Percentiles rank a stretch among this genome's conserved stretches.
Evolutionary conservation across 148 eudicot genomes (phyloP).

Genomic region (Rhododendron griersonianum): DNA sequence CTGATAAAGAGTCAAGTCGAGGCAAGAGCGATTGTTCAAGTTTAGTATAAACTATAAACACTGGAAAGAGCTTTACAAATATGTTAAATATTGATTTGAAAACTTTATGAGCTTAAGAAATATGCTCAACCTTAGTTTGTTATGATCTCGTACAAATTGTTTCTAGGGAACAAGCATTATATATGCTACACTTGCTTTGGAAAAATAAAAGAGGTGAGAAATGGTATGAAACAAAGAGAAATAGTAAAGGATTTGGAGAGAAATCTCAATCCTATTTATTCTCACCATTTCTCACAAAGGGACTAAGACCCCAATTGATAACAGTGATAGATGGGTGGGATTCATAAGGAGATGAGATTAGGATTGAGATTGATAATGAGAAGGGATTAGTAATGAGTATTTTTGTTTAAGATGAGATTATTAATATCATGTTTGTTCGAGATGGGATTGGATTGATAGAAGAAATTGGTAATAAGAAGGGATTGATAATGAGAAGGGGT

Average conservation of each 20-base stretch:
- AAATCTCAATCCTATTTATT: neutral
- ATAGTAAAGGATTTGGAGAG: neutral
- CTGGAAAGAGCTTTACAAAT: neutral
- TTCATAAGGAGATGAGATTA: too few species aligned
- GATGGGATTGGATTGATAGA: too few species aligned
- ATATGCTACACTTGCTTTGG: neutral
- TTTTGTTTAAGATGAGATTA: too few species aligned
- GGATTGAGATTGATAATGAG: too few species aligned
- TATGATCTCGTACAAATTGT: neutral
- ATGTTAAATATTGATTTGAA: neutral
- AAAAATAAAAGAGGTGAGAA: neutral
- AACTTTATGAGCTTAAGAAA: neutral
- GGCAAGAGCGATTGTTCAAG: neutral
- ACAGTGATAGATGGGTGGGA: too few species aligned
- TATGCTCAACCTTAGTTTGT: neutral
- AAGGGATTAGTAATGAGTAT: too few species aligned
- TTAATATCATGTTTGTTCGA: too few species aligned
- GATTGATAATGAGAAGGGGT: too few species aligned
- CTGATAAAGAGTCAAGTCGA: neutral
- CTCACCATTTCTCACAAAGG: neutral
- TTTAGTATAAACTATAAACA: neutral
- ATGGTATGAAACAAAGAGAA: neutral
- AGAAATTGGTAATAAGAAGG: too few species aligned
- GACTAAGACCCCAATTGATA: neutral
- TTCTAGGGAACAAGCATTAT: neutral